phyloP scores from a whole-genome alignment of 2,329 filamentous ascomycete species.

The Allantophomopsis cytisporea region DNA sequence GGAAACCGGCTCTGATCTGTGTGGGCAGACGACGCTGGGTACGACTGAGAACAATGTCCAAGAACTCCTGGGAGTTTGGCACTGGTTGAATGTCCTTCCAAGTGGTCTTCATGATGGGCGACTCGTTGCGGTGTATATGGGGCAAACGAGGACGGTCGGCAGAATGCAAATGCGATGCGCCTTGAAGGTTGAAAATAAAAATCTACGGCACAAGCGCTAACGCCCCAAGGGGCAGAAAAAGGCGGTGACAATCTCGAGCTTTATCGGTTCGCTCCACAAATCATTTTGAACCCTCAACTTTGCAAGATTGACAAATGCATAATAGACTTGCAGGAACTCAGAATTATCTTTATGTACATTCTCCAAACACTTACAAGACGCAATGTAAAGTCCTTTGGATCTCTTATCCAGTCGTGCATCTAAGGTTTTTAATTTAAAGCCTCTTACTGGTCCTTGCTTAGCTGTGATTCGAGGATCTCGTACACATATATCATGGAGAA shows the following conservation, averaged over 20 bases:
- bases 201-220: background rate
- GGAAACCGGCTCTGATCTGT: constrained; percentile 90
- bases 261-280: background rate
- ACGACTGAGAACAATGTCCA: constrained; percentile 91
- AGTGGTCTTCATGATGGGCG: constrained; percentile 37
- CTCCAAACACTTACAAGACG: no score
- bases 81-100: constrained; percentile 77
- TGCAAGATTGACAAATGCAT: no score
- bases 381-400: no score
- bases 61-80: constrained; percentile 86
- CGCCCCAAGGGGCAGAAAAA: background rate
- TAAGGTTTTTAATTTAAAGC: no score
- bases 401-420: no score
- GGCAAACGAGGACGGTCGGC: background rate
- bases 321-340: no score
- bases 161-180: background rate
- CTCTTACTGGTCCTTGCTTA: no score
- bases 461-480: no score
- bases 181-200: background rate
- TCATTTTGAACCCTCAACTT: constrained; percentile 1
- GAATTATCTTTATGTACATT: no score
- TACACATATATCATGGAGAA: no score
- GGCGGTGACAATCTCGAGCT: constrained; percentile 1
- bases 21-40: constrained; percentile 89
- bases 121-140: constrained; percentile 15